A percentile compares a stretch with the other conserved stretches of the same genome.
Evolutionary conservation across 257 asterid genomes (phyloP).

Genomic region (Leptodermis oblonga): DNA sequence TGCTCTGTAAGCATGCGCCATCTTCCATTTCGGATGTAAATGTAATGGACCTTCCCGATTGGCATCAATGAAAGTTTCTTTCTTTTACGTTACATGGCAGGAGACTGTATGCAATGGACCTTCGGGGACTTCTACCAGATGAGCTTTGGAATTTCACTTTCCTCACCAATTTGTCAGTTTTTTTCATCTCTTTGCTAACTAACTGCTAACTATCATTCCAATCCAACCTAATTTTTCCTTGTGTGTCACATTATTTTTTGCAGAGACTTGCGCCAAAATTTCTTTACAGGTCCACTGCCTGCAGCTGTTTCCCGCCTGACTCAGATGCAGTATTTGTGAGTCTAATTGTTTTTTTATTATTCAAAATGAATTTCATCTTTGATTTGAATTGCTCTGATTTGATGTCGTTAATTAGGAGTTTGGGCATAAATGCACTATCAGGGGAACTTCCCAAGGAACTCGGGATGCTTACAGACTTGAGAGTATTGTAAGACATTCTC

Average conservation of each 20-base stretch:
- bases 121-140: constrained; percentile 40
- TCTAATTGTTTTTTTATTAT: not conserved
- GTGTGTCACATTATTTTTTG: constrained; percentile 3
- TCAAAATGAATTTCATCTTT: not conserved
- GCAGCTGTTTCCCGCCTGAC: constrained; percentile 50
- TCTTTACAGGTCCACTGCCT: constrained; percentile 54
- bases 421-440: constrained; percentile 56
- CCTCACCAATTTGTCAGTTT: constrained; percentile 24
- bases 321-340: constrained; percentile 66
- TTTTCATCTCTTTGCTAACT: not conserved
- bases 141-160: constrained; percentile 59
- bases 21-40: not conserved
- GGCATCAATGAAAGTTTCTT: not conserved
- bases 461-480: constrained; percentile 53
- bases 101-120: constrained; percentile 42
- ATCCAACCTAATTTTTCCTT: not conserved
- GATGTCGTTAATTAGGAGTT: constrained; percentile 33
- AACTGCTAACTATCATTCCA: not conserved
- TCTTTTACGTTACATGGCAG: constrained; percentile 22
- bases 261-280: constrained; percentile 58
- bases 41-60: not conserved
- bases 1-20: constrained; percentile 21
- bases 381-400: not conserved
- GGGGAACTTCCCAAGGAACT: constrained; percentile 71
- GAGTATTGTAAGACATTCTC: constrained; percentile 38